Evolutionary conservation across 148 eudicot species (phyloP).

Genomic region (Vaccinium vitisidaea): DNA sequence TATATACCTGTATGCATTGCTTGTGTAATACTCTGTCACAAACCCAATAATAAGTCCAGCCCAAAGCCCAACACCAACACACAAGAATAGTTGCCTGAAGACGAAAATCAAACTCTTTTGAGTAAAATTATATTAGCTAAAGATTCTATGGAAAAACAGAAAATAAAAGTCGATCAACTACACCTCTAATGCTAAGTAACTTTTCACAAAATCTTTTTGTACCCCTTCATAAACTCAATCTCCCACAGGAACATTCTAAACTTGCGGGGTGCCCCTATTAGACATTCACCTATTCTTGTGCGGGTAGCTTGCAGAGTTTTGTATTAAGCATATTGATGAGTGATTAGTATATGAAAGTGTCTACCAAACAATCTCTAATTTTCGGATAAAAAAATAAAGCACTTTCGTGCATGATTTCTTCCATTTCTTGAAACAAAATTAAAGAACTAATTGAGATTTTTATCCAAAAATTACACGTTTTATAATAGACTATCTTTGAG

Average conservation of each 20-base stretch:
- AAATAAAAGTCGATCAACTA: constrained; percentile 23
- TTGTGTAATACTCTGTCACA: constrained; percentile 57
- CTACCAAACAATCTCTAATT: too few species aligned
- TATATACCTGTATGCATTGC: constrained; percentile 54
- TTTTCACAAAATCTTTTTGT: constrained; percentile 12
- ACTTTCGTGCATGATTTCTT: too few species aligned
- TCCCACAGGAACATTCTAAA: background rate
- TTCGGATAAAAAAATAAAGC: too few species aligned
- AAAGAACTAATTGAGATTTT: too few species aligned
- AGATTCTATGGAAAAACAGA: background rate
- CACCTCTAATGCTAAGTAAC: constrained; percentile 43
- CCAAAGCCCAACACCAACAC: constrained; percentile 55
- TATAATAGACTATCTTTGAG: too few species aligned
- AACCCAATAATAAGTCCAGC: constrained; percentile 59
- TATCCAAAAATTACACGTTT: too few species aligned
- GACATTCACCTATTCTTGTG: background rate
- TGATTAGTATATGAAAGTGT: too few species aligned
- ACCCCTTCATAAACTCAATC: background rate
- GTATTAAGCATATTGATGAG: too few species aligned
- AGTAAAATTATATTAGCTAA: background rate
- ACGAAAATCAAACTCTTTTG: background rate
- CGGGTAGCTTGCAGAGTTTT: background rate
- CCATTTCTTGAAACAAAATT: too few species aligned
- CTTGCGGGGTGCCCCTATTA: background rate
- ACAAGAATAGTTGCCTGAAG: constrained; percentile 51